phyloP scores from a whole-genome alignment of 2,329 filamentous ascomycete species.

The Aureobasidium sp. region DNA sequence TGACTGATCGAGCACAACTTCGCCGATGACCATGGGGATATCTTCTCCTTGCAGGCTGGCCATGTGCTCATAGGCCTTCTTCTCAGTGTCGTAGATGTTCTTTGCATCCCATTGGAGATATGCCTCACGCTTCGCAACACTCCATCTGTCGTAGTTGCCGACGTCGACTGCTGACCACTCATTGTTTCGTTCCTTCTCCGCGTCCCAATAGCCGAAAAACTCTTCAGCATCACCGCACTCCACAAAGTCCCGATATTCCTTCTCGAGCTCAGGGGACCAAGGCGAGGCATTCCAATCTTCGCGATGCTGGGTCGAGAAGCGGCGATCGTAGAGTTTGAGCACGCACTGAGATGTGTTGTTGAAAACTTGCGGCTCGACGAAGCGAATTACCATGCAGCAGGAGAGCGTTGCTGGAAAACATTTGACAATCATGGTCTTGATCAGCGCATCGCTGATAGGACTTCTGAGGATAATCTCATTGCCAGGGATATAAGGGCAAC shows the following conservation, averaged over 20 bases:
- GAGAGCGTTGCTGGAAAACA: background rate
- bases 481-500: background rate
- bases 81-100: background rate
- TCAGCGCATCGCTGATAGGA: background rate
- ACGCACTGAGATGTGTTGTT: background rate
- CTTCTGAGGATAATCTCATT: background rate
- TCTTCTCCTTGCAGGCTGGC: background rate
- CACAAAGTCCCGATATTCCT: background rate
- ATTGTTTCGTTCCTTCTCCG: background rate
- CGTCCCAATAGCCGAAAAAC: background rate
- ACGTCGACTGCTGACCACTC: background rate
- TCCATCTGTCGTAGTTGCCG: background rate
- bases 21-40: background rate
- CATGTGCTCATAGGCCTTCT: slow-evolving; percentile 3
- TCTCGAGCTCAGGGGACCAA: background rate
- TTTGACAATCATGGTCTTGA: background rate
- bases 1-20: background rate
- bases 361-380: background rate
- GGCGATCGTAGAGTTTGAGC: background rate
- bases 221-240: background rate
- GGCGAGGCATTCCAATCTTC: background rate
- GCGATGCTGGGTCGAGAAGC: background rate
- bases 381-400: background rate
- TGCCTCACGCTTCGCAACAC: background rate
- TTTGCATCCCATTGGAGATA: background rate